Evolutionary conservation across 2,329 filamentous ascomycete species (phyloP).

Genomic region (Ophiocordyceps camponoti-saundersi): DNA sequence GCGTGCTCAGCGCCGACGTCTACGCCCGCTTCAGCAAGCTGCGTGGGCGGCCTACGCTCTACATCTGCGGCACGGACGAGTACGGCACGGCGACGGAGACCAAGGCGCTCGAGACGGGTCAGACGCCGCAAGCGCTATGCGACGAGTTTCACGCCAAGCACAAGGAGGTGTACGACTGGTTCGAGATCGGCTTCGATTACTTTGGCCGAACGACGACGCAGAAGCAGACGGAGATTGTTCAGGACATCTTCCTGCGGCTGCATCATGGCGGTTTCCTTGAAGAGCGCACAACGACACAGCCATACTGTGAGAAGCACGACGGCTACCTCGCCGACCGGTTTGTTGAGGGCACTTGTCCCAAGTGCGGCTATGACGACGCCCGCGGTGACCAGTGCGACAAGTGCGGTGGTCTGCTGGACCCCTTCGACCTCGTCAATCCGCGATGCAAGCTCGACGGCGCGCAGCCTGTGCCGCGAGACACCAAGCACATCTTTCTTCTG

Average conservation of each 20-base stretch:
- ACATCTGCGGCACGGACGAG: constrained; percentile 71
- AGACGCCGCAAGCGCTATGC: constrained; percentile 71
- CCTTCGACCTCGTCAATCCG: constrained; percentile 63
- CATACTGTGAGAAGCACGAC: constrained; percentile 68
- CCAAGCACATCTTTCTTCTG: constrained; percentile 81
- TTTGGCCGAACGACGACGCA: constrained; percentile 84
- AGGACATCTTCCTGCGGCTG: constrained; percentile 79
- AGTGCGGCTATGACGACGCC: constrained; percentile 56
- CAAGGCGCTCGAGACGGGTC: constrained; percentile 76
- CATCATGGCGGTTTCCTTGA: constrained; percentile 76
- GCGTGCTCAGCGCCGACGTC: constrained; percentile 76
- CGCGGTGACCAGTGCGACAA: constrained; percentile 61
- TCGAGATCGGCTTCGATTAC: constrained; percentile 84
- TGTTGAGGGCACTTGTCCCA: constrained; percentile 63
- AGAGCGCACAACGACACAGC: constrained; percentile 74
- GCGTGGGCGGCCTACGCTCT: constrained; percentile 64
- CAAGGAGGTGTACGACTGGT: constrained; percentile 88
- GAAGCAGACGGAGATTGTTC: constrained; percentile 82
- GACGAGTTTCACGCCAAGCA: constrained; percentile 86
- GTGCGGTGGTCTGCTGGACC: constrained; percentile 56
- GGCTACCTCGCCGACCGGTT: constrained; percentile 76
- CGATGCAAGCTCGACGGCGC: constrained; percentile 83
- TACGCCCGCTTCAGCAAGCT: constrained; percentile 70
- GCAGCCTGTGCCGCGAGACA: constrained; percentile 61
- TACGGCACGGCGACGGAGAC: constrained; percentile 95